Evolutionary conservation across 1,284 basidiomycete species (phyloP).

Genomic region (Ganoderma meredithae): DNA sequence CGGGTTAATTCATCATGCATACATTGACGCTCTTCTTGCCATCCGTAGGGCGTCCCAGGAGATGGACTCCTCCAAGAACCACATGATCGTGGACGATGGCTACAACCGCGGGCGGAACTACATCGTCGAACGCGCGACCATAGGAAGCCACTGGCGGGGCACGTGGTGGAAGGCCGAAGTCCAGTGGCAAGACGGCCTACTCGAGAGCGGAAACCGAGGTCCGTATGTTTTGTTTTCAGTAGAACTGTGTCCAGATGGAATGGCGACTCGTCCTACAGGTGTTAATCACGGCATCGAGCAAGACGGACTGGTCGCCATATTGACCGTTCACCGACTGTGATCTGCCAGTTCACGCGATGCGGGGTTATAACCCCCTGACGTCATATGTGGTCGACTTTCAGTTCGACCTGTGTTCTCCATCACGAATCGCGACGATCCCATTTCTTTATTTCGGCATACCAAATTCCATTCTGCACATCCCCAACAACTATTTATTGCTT

Average conservation of each 20-base stretch:
- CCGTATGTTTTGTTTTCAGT: constrained; percentile 27
- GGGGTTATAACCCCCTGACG: constrained; percentile 8
- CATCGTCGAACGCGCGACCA: constrained; percentile 69
- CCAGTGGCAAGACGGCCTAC: constrained; percentile 72
- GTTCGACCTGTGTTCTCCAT: constrained; percentile 11
- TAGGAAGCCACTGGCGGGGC: constrained; percentile 65
- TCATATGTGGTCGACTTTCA: neutral
- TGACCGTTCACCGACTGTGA: constrained; percentile 65
- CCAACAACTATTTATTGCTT: constrained; percentile 25
- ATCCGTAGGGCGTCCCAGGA: constrained; percentile 72
- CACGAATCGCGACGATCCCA: constrained; percentile 25
- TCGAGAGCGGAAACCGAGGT: constrained; percentile 73
- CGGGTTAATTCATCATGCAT: neutral
- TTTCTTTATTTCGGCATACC: constrained; percentile 8
- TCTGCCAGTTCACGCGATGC: neutral
- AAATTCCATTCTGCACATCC: neutral
- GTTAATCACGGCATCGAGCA: constrained; percentile 82
- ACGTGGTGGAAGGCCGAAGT: constrained; percentile 77
- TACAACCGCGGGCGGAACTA: constrained; percentile 82
- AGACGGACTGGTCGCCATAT: constrained; percentile 79
- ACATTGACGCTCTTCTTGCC: constrained; percentile 13
- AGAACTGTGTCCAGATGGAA: constrained; percentile 2
- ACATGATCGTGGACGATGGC: constrained; percentile 77
- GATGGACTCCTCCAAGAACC: constrained; percentile 68
- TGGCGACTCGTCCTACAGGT: constrained; percentile 49